phyloP scores from a whole-genome alignment of 768 basidiomycete genomes.

The Lyophyllum atratum region DNA sequence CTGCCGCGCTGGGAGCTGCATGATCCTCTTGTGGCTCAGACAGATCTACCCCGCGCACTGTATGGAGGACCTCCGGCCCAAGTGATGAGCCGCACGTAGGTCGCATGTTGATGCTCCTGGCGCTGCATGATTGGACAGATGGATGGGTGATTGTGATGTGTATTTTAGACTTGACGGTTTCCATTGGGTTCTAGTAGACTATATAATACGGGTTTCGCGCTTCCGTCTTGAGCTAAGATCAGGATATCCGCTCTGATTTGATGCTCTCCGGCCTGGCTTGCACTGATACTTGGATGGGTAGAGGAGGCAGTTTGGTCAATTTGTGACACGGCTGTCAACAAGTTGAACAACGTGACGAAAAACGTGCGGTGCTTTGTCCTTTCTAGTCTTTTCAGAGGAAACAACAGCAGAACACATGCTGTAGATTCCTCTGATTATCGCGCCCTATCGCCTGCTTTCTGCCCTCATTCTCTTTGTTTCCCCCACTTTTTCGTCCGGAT shows the following conservation, averaged over 20 bases:
- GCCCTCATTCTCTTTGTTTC: conserved; percentile 11
- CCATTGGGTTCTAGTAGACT: background rate
- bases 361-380: conserved; percentile 32
- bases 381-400: conserved; percentile 23
- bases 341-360: conserved; percentile 18
- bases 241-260: background rate
- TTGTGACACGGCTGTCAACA: conserved; percentile 12
- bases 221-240: background rate
- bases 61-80: conserved; percentile 3
- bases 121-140: background rate
- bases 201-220: background rate
- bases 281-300: background rate
- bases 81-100: background rate
- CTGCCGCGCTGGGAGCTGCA: conserved; percentile 27
- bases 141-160: background rate
- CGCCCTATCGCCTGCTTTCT: conserved; percentile 19
- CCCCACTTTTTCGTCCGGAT: conserved; percentile 15
- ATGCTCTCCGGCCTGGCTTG: background rate
- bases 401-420: conserved; percentile 31
- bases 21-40: conserved; percentile 1
- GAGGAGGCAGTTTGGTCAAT: background rate
- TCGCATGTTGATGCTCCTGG: background rate
- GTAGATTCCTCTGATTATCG: conserved; percentile 30
- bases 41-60: background rate
- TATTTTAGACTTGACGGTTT: conserved; percentile 5